Percentiles rank a stretch among this genome's conserved stretches.
Evolutionary conservation across 1,139 yeast species (phyloP).

Genomic region (Yamadazyma jaroonii): DNA sequence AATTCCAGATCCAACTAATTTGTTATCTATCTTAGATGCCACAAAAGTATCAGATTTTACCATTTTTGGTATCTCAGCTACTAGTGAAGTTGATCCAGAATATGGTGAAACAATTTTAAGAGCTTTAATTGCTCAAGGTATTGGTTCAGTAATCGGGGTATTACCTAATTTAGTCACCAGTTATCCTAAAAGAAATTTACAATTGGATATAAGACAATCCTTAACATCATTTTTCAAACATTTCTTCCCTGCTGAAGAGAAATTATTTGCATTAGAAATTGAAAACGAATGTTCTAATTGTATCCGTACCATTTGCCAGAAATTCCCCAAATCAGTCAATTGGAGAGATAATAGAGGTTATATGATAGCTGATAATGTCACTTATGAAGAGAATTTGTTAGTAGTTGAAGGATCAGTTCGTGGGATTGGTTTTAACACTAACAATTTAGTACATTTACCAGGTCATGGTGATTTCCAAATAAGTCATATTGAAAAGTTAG

Average conservation of each 20-base stretch:
- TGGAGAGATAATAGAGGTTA: constrained; percentile 96
- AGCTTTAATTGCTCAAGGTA: constrained; percentile 89
- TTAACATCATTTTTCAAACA: constrained; percentile 79
- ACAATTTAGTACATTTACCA: constrained; percentile 80
- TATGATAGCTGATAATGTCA: constrained; percentile 67
- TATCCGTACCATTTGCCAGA: constrained; percentile 76
- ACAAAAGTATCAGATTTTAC: constrained; percentile 89
- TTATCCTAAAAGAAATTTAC: constrained; percentile 75
- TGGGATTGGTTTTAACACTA: constrained; percentile 78
- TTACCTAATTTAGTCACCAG: constrained; percentile 68
- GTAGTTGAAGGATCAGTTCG: constrained; percentile 81
- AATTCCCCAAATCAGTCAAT: constrained; percentile 75
- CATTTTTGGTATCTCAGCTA: constrained; percentile 80
- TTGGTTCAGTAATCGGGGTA: constrained; percentile 78
- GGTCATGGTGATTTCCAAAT: constrained; percentile 89
- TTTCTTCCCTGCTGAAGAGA: constrained; percentile 86
- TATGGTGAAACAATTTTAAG: constrained; percentile 89
- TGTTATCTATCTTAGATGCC: constrained; percentile 75
- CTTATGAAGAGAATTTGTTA: constrained; percentile 33
- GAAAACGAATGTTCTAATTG: constrained; percentile 69
- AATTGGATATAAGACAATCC: constrained; percentile 74
- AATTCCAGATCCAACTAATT: constrained; percentile 66
- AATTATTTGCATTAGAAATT: constrained; percentile 67
- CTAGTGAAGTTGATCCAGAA: constrained; percentile 71
- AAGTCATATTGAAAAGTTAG: constrained; percentile 56